Conservation (phyloP, 352 stramenopile genomes). For the Halophytophthora batemanensis region DNA sequence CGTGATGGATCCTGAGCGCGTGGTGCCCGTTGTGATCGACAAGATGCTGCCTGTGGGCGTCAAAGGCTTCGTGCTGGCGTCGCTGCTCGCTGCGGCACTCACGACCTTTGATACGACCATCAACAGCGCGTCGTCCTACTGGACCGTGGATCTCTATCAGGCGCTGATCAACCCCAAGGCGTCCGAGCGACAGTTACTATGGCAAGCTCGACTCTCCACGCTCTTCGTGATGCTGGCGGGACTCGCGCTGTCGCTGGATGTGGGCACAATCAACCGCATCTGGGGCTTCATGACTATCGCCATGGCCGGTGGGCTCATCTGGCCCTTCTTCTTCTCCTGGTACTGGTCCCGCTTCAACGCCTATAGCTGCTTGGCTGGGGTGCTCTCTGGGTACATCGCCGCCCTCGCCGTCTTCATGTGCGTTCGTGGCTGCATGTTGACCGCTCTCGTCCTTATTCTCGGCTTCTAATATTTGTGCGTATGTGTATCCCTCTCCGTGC, state of each 20-base stretch:
- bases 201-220: slow-evolving; percentile 61
- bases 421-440: slow-evolving; percentile 11
- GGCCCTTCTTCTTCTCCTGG: slow-evolving; percentile 79
- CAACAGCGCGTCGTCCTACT: slow-evolving; percentile 77
- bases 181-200: slow-evolving; percentile 53
- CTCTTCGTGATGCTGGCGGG: slow-evolving; percentile 57
- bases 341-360: slow-evolving; percentile 81
- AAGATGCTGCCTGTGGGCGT: slow-evolving; percentile 64
- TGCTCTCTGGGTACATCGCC: slow-evolving; percentile 50
- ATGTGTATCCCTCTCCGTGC: slow-evolving; percentile 2
- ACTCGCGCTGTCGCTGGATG: slow-evolving; percentile 58
- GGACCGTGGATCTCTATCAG: slow-evolving; percentile 83
- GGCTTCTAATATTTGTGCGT: slow-evolving; percentile 1
- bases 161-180: slow-evolving; percentile 59
- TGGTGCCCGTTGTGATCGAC: slow-evolving; percentile 72
- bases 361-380: slow-evolving; percentile 49
- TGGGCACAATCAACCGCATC: slow-evolving; percentile 75
- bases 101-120: slow-evolving; percentile 83
- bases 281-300: slow-evolving; percentile 83
- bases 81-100: slow-evolving; percentile 63
- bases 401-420: slow-evolving; percentile 69
- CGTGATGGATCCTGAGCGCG: slow-evolving; percentile 65
- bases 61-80: slow-evolving; percentile 70
- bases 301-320: slow-evolving; percentile 61
- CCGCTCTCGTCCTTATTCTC: background rate